Conservation (phyloP, 306 rosid species). For the Acacia crassicarpa region DNA sequence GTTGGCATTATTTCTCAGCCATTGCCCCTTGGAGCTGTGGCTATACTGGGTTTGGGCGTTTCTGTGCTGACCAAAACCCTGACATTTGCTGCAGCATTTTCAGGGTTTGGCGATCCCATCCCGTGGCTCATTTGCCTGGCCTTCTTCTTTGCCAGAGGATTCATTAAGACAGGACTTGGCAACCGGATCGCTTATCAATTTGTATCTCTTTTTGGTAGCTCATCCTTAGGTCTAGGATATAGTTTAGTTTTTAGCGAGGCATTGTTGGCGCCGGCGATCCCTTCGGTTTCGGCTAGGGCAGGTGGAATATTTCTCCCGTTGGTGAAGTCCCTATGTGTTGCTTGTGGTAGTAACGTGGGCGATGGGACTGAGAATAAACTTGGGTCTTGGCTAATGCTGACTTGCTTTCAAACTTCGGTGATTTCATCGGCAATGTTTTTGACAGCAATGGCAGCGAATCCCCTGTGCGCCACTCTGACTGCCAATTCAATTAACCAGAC, state of each 20-base stretch:
- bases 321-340: slow-evolving; percentile 86
- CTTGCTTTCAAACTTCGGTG: slow-evolving; percentile 95
- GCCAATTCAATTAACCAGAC: slow-evolving; percentile 74
- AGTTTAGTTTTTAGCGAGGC: slow-evolving; percentile 97
- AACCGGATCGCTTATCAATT: slow-evolving; percentile 92
- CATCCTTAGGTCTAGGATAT: slow-evolving; percentile 91
- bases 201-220: slow-evolving; percentile 87
- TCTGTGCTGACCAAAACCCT: slow-evolving; percentile 88
- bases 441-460: slow-evolving; percentile 99
- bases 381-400: slow-evolving; percentile 97
- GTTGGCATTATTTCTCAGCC: slow-evolving; percentile 96
- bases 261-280: slow-evolving; percentile 87
- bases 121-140: slow-evolving; percentile 97
- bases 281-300: slow-evolving; percentile 91
- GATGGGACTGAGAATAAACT: slow-evolving; percentile 80
- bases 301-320: slow-evolving; percentile 94
- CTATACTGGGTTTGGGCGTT: slow-evolving; percentile 79
- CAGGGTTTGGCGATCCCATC: slow-evolving; percentile 94
- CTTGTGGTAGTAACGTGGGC: slow-evolving; percentile 93
- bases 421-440: slow-evolving; percentile 95
- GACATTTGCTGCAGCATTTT: slow-evolving; percentile 84
- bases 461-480: slow-evolving; percentile 78
- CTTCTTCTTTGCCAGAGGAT: slow-evolving; percentile 94
- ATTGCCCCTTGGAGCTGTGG: slow-evolving; percentile 92
- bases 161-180: slow-evolving; percentile 93